phyloP scores from a whole-genome alignment of 2,329 filamentous ascomycete species.

The Periconia macrospinosa region DNA sequence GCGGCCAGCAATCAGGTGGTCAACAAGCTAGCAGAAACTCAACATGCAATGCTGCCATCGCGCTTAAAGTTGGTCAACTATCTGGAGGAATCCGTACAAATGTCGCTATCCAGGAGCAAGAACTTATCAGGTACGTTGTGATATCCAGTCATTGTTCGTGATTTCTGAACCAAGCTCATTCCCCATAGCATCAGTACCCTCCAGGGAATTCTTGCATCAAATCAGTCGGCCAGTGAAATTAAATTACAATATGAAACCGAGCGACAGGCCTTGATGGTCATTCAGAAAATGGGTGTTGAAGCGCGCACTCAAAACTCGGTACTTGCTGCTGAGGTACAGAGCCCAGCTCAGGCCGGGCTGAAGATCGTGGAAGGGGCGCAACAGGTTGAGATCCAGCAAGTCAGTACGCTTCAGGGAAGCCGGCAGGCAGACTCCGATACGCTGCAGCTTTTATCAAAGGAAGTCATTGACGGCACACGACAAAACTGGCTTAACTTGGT shows the following conservation, averaged over 20 bases:
- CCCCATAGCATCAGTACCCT: neutral
- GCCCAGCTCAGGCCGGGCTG: constrained; percentile 1
- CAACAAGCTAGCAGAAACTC: neutral
- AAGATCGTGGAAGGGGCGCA: neutral
- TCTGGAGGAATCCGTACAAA: constrained; percentile 20
- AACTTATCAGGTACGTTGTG: constrained; percentile 17
- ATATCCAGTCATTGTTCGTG: neutral
- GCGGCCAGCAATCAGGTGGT: no score
- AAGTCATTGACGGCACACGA: neutral
- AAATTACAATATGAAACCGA: neutral
- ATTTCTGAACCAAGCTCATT: neutral
- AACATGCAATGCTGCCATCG: neutral
- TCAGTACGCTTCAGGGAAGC: constrained; percentile 1
- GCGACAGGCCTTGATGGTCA: constrained; percentile 3
- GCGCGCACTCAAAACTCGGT: constrained; percentile 9
- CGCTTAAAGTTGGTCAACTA: constrained; percentile 5
- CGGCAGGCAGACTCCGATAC: neutral
- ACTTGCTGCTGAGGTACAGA: constrained; percentile 6
- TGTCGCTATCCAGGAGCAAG: constrained; percentile 23
- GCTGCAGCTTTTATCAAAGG: constrained; percentile 4
- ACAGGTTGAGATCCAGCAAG: neutral
- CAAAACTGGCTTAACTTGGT: constrained; percentile 2
- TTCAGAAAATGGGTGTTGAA: constrained; percentile 12
- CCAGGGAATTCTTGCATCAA: neutral
- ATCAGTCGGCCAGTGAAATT: neutral